Evolutionary conservation across 305 asterid species (phyloP).

Genomic region (Fraxinus latifolia): DNA sequence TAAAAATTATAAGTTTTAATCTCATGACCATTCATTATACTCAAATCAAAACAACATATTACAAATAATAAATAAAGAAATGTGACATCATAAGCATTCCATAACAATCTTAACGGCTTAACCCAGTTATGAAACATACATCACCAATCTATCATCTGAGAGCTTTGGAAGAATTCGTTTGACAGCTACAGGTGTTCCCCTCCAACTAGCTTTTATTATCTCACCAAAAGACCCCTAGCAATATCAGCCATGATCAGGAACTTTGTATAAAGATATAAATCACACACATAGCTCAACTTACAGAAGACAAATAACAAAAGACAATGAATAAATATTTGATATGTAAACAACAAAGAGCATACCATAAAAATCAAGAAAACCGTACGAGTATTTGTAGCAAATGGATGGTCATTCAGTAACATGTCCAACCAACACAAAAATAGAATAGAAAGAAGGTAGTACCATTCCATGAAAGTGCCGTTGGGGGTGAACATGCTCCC

Average conservation of each 20-base stretch:
- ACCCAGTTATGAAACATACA: conserved; percentile 51
- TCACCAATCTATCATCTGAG: conserved; percentile 89
- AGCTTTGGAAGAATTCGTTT: conserved; percentile 97
- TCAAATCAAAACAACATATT: conserved; percentile 1
- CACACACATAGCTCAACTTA: conserved; percentile 8
- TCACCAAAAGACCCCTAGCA: conserved; percentile 96
- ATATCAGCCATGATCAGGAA: conserved; percentile 34
- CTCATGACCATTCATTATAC: not conserved
- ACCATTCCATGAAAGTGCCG: not conserved
- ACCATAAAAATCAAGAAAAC: not conserved
- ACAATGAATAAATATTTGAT: not conserved
- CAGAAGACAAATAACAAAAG: not conserved
- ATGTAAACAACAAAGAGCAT: not conserved
- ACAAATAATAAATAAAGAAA: not conserved
- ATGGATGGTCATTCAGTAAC: not conserved
- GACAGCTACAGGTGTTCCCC: conserved; percentile 96
- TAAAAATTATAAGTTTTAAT: not conserved
- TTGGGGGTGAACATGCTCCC: not conserved
- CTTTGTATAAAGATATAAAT: conserved; percentile 19
- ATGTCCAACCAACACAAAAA: not conserved
- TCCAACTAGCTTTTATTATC: conserved; percentile 89
- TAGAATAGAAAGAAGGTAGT: not conserved
- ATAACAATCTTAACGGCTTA: not conserved
- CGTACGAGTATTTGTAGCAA: conserved; percentile 4
- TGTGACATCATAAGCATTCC: not conserved